Conservation (phyloP, 768 basidiomycete genomes). For the Boletus subcaerulescens region DNA sequence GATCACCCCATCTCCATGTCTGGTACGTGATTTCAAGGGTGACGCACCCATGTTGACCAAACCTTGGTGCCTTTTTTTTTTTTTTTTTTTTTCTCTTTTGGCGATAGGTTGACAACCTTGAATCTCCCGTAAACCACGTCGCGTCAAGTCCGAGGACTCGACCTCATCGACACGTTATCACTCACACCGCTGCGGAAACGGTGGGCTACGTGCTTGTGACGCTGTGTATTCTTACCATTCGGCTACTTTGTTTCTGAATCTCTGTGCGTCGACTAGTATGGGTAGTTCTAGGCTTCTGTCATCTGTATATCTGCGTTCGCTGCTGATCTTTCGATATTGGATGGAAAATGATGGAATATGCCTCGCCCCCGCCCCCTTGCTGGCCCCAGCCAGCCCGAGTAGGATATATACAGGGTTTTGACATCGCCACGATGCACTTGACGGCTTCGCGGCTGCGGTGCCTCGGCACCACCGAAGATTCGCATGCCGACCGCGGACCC, state of each 20-base stretch:
- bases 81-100: background rate
- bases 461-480: too few relatives aligned
- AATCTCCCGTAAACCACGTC: background rate
- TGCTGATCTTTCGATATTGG: background rate
- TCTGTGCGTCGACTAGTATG: background rate
- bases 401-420: background rate
- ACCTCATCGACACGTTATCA: background rate
- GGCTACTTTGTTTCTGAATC: slow-evolving; percentile 18
- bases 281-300: background rate
- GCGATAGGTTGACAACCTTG: background rate
- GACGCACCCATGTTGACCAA: slow-evolving; percentile 1
- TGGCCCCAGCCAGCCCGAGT: background rate
- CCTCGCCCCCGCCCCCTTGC: background rate
- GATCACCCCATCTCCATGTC: background rate
- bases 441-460: too few relatives aligned
- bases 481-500: background rate
- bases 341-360: background rate
- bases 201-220: slow-evolving; percentile 10
- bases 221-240: slow-evolving; percentile 15
- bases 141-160: background rate
- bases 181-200: slow-evolving; percentile 11
- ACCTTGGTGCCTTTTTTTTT: background rate
- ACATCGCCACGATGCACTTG: slow-evolving; percentile 4
- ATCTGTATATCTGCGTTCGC: background rate
- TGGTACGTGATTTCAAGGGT: slow-evolving; percentile 4